A percentile compares a stretch with the other conserved stretches of the same genome.
Evolutionary conservation across 2,329 filamentous ascomycete species (phyloP).

Genomic region (Alternaria triticina): DNA sequence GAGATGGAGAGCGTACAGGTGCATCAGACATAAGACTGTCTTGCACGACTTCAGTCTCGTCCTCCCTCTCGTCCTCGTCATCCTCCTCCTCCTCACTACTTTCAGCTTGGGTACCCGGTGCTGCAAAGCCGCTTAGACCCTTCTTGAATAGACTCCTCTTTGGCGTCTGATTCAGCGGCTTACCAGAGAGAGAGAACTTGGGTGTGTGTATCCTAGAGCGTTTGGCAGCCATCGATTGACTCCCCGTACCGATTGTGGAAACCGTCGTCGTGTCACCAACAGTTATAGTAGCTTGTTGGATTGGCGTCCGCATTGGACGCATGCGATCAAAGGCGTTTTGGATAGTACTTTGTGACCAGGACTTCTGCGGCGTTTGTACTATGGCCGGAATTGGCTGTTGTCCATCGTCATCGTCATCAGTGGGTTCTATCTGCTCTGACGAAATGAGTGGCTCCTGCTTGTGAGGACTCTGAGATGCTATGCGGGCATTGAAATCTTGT

Average conservation of each 20-base stretch:
- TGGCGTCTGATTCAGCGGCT: conserved; percentile 35
- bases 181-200: conserved; percentile 40
- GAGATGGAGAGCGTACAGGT: conserved; percentile 23
- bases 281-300: conserved; percentile 75
- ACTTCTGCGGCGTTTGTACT: conserved; percentile 39
- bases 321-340: conserved; percentile 70
- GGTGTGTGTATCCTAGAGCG: conserved; percentile 52
- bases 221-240: conserved; percentile 54
- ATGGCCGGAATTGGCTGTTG: conserved; percentile 36
- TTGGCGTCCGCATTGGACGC: conserved; percentile 66
- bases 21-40: conserved; percentile 23
- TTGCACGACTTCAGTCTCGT: conserved; percentile 24
- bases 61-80: not conserved
- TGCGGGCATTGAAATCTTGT: conserved; percentile 51
- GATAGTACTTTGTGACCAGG: conserved; percentile 51
- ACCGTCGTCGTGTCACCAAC: conserved; percentile 72
- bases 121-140: conserved; percentile 60
- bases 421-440: conserved; percentile 11
- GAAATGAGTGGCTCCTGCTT: conserved; percentile 17
- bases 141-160: conserved; percentile 50
- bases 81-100: conserved; percentile 38
- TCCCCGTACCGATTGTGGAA: conserved; percentile 65
- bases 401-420: conserved; percentile 18
- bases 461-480: conserved; percentile 42
- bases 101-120: conserved; percentile 56